Evolutionary conservation across 768 basidiomycete species (phyloP), one percentile per base, ranked within the genome.

Genomic region (Rhodotorula babjevae): DNA sequence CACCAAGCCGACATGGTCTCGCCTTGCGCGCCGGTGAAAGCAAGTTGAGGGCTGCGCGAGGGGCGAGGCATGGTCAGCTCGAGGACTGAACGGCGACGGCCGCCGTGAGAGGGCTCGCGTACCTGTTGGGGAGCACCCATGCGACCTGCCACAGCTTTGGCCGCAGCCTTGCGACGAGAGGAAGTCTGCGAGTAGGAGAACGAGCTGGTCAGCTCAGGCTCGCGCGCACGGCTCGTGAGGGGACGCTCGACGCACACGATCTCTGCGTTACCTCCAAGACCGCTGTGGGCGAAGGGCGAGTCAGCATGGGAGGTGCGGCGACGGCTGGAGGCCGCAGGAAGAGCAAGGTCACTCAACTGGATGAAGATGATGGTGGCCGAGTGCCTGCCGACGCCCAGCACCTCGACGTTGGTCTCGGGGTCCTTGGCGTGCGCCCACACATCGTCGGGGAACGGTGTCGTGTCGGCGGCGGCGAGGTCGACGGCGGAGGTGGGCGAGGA

Each of bases 61-160:
- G 33, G 3, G 23, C 23, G 5, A 2, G 1, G 36, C 19, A 11
- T 3, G 4, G 36, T 36, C 36, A 36, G 36, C n/a, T n/a, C n/a
- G n/a, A n/a, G n/a, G n/a, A n/a, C n/a, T n/a, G n/a, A n/a, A n/a
- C n/a, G n/a, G n/a, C n/a, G n/a, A n/a, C n/a, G n/a, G n/a, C n/a
- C n/a, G n/a, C n/a, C n/a, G n/a, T n/a, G n/a, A n/a, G n/a, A n/a
- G n/a, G n/a, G n/a, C n/a, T n/a, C n/a, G n/a, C 58, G 40, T 23
- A 55, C 53, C 53, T 55, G 23, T 36, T 59, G 16, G 58, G 58
- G 40, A 59, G 21, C 25, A 59, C 40, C 58, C 58, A 59, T 21
- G 36, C 14, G 23, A 36, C 58, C 58, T 59, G 58, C 58, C 58
- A 59, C 23, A 59, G 40, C 36, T 59, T 59, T 12, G 58, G 58